Base-by-base conservation (phyloP, 805 yeast species). In the Kluyveromyces aestuarii region DNA sequence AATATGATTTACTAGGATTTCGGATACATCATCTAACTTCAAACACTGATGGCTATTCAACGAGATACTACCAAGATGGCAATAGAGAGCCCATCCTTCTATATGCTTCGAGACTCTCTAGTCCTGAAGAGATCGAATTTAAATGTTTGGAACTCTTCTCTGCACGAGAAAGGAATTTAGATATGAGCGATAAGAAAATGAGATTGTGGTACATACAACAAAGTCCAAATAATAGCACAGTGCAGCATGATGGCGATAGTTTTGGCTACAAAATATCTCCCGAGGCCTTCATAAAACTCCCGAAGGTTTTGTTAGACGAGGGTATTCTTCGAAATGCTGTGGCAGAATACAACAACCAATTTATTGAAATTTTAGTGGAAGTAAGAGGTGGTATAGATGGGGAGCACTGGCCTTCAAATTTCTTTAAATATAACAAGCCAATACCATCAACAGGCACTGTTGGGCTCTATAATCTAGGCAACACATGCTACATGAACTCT, bases 401-500 rank as follows among this genome's bases (percentile, higher is more conserved):
- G 7, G 53, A 59, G 17, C 70, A 64, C 45, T 71, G 75, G 75
- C 63, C 68, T 1, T 69, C 74, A 6, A 61, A 61, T 39, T 64
- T 61, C 46, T 57, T 53, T 36, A 55, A 57, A 4, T 63, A 67
- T 37, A 61, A 64, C 49, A 60, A 66, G 9, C 57, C 67, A 2
- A 21, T 51, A 1, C 62, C 64, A n/a, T 58, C 71, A 1, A 58
- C 62, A 48, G 90, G 96, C 54, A 61, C 72, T 43, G 64, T 73
- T 50, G 83, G 97, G 52, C 55, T 83, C 59, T 69, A 74, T 46
- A 90, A 87, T 60, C 69, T 89, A 52, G 97, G 97, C 2, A 90
- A 90, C 62, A 82, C 95, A 0, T 90, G 97, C 64, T 90, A 88
- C 64, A 89, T 90, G 97, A 89, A 88, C 64, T 86, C 95, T 9